Conservation (phyloP, 371 early-diverging fungal species). For the Actinomortierella wolfii region DNA sequence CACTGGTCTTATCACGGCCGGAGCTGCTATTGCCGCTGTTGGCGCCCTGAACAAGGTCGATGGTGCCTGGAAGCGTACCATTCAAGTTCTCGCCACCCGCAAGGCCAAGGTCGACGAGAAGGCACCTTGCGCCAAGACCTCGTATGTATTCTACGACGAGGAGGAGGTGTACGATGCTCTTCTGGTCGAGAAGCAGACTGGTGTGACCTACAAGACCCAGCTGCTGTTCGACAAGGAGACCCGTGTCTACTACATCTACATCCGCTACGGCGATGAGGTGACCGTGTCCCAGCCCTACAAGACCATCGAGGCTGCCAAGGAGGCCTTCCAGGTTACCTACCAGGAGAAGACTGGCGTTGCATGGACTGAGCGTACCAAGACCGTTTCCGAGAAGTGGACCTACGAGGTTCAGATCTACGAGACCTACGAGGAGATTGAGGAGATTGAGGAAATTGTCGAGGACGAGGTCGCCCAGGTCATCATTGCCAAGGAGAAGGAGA, state of each 20-base stretch:
- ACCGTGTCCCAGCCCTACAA: constrained; percentile 11
- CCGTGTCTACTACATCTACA: constrained; percentile 11
- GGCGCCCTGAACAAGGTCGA: constrained; percentile 10
- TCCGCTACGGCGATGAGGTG: constrained; percentile 14
- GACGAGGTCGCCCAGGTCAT: constrained; percentile 8
- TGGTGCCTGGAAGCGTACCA: constrained; percentile 18
- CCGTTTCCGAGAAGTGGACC: constrained; percentile 16
- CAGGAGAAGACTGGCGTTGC: constrained; percentile 16
- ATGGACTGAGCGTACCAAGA: constrained; percentile 20
- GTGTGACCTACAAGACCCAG: constrained; percentile 8
- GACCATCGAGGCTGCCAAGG: constrained; percentile 30
- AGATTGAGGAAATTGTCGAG: constrained; percentile 20
- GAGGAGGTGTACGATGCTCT: constrained; percentile 20
- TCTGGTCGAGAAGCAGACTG: constrained; percentile 7
- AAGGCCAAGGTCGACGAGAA: constrained; percentile 25
- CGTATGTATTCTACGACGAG: constrained; percentile 19
- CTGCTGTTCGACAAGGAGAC: constrained; percentile 1
- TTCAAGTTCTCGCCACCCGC: constrained; percentile 14
- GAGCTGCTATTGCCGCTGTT: constrained; percentile 4
- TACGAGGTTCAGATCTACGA: constrained; percentile 27
- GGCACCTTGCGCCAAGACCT: constrained; percentile 21
- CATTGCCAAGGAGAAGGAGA: constrained; percentile 1
- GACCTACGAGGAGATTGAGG: constrained; percentile 19
- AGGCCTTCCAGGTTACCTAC: constrained; percentile 24
- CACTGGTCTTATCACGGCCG: no score